These are phyloP conservation scores for Immersiella caudata DNA, from an alignment of 495 filamentous ascomycete species.

Conservation along the genomic window DNA sequence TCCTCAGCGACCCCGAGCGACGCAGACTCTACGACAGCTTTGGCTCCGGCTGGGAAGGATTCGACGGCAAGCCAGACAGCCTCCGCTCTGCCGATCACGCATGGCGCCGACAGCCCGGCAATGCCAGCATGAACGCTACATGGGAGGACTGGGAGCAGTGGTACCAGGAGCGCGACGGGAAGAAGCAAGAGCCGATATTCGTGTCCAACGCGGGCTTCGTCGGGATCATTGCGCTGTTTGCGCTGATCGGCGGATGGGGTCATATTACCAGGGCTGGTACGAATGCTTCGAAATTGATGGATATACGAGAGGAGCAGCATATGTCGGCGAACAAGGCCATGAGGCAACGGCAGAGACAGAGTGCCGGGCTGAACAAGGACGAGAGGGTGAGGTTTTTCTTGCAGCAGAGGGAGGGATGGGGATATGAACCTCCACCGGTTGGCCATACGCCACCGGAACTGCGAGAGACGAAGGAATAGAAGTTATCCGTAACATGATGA, in stretches of 20 bases:
- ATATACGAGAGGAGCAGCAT: constrained; percentile 64
- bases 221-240: constrained; percentile 64
- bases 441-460: not conserved
- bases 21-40: constrained; percentile 79
- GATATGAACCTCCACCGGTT: constrained; percentile 24
- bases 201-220: constrained; percentile 78
- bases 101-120: constrained; percentile 52
- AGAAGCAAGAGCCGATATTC: constrained; percentile 62
- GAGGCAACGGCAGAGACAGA: constrained; percentile 55
- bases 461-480: not conserved
- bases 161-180: constrained; percentile 59
- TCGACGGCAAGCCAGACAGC: constrained; percentile 40
- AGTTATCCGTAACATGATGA: not conserved
- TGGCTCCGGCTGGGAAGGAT: constrained; percentile 76
- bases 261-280: constrained; percentile 69
- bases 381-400: constrained; percentile 75
- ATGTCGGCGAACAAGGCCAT: constrained; percentile 65
- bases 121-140: constrained; percentile 80
- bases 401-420: constrained; percentile 60
- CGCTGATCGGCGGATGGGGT: constrained; percentile 64
- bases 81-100: constrained; percentile 47
- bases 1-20: constrained; percentile 82
- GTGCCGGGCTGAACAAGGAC: constrained; percentile 55
- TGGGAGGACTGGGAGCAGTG: constrained; percentile 99
- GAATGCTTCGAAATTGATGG: constrained; percentile 57